Base-by-base conservation (phyloP, 306 rosid species). In the Vigna trinervia region DNA sequence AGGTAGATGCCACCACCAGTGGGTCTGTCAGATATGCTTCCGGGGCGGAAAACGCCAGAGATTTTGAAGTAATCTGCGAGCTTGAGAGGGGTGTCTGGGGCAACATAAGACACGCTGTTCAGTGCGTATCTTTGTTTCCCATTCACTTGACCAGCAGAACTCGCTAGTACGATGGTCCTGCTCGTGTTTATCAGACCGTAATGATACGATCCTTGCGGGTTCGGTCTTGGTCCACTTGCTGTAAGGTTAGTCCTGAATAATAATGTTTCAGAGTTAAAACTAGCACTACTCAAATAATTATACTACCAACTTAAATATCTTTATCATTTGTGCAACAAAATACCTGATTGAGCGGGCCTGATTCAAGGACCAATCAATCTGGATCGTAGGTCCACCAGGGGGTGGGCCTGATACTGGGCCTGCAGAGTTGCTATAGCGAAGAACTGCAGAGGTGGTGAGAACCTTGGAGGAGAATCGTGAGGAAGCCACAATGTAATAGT, bases 361-460 rank as follows among this genome's bases (percentile, higher is more conserved):
- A 87, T 95, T 95, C 75, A 95, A 81, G 57, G 99, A 95, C 99
- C 99, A 95, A 48, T 95, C 97, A 53, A 95, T 79, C 83, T 95
- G 99, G 81, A 90, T 95, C 56, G 99, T 95, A n/a, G 99, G 99
- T 5, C 99, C 99, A 71, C 99, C 99, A 19, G 97, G 99, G 1
- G 85, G 88, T 6, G 99, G 97, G 80, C 99, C 97, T 59, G 89
- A 84, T 10, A 88, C 97, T 51, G 69, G 64, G 83, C 97, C 96
- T 0, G 87, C 91, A 0, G 99, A 93, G 82, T 92, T 91, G 82
- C 92, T 84, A 70, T 95, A 95, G 45, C 83, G 97, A 80, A 95
- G 97, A 57, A 83, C 65, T 6, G 86, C 91, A 2, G 97, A 88
- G 75, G 96, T 89, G 74, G 96, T 89, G 51, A 90, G 87, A 67